A percentile compares a stretch with the other conserved stretches of the same genome.
Evolutionary conservation across 2,329 filamentous ascomycete species (phyloP).

Genomic region (Bipolaris cookei): DNA sequence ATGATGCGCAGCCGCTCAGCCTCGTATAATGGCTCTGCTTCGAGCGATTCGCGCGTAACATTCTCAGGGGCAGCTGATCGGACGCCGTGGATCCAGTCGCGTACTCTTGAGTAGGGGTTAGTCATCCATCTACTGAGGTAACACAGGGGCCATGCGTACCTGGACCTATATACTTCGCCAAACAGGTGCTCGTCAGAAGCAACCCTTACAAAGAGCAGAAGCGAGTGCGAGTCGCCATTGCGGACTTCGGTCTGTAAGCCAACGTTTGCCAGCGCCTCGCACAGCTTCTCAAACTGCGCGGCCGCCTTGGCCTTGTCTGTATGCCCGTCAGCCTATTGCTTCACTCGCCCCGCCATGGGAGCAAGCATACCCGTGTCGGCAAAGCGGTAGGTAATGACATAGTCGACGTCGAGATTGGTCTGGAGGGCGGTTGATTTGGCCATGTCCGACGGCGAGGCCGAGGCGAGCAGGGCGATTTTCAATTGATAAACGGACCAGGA

Average conservation of each 20-base stretch:
- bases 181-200: constrained; percentile 76
- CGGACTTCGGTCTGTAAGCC: constrained; percentile 91
- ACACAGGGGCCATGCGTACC: constrained; percentile 52
- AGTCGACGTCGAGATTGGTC: constrained; percentile 78
- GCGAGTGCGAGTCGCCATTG: constrained; percentile 73
- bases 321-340: constrained; percentile 17
- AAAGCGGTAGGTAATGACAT: constrained; percentile 82
- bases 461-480: constrained; percentile 28
- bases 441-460: constrained; percentile 36
- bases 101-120: constrained; percentile 65
- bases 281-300: constrained; percentile 76
- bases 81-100: constrained; percentile 93
- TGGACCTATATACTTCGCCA: constrained; percentile 82
- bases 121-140: background rate
- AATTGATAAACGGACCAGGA: constrained; percentile 27
- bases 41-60: constrained; percentile 71
- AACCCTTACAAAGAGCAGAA: constrained; percentile 84
- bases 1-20: constrained; percentile 88
- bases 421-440: constrained; percentile 50
- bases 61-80: constrained; percentile 76
- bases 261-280: constrained; percentile 74
- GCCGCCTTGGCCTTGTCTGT: constrained; percentile 73
- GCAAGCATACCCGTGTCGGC: constrained; percentile 65
- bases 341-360: background rate
- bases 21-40: constrained; percentile 79